phyloP scores from a whole-genome alignment of 768 basidiomycete species.

The Rhodotorula taiwanensis region DNA sequence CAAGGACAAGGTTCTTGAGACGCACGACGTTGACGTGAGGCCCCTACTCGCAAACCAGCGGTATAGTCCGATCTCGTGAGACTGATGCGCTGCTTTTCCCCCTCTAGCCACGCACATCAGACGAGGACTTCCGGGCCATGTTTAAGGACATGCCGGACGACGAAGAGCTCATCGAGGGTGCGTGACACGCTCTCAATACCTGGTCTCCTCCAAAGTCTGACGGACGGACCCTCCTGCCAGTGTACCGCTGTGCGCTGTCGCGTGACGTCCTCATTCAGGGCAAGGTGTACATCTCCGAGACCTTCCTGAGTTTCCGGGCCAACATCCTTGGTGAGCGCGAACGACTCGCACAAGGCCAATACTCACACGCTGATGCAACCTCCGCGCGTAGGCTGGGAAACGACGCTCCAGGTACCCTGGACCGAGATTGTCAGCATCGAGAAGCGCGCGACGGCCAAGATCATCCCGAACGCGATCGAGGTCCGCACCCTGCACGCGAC shows the following conservation, averaged over 20 bases:
- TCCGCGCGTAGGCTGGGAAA: conserved; percentile 47
- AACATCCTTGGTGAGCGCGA: conserved; percentile 30
- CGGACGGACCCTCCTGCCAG: conserved; percentile 3
- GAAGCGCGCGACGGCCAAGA: conserved; percentile 94
- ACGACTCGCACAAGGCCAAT: background rate
- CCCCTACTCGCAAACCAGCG: too few relatives aligned
- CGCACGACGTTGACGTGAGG: conserved; percentile 17
- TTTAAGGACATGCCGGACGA: conserved; percentile 82
- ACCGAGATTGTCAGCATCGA: conserved; percentile 78
- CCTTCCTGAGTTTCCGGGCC: conserved; percentile 22
- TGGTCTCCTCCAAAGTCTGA: too few relatives aligned
- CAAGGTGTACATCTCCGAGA: conserved; percentile 20
- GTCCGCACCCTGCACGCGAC: conserved; percentile 52
- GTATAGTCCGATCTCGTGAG: too few relatives aligned
- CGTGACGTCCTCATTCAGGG: conserved; percentile 24
- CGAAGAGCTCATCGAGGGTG: conserved; percentile 95
- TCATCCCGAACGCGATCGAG: conserved; percentile 93
- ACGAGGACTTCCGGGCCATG: conserved; percentile 87
- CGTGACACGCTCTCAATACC: background rate
- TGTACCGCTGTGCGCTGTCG: conserved; percentile 26
- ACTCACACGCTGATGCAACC: background rate
- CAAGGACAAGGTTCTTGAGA: conserved; percentile 24
- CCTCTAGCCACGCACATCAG: conserved; percentile 48
- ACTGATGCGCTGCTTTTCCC: background rate
- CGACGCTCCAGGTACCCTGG: conserved; percentile 78